A percentile compares a stretch with the other conserved stretches of the same genome.
Evolutionary conservation across 805 yeast genomes (phyloP).

Genomic region (Soucietia sequanensis): DNA sequence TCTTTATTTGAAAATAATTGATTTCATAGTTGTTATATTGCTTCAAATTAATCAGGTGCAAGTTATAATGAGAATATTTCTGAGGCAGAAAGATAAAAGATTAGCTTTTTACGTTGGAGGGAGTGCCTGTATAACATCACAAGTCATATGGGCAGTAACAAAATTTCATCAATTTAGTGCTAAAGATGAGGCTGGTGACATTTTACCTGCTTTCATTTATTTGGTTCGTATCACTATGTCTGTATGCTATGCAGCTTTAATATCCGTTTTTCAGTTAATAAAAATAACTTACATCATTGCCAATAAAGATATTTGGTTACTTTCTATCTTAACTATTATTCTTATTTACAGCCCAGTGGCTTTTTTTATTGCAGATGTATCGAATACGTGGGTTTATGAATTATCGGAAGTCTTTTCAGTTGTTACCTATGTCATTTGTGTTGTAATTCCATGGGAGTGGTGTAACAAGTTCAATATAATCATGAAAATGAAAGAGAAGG

Average conservation of each 20-base stretch:
- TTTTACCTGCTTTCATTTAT: conserved; percentile 72
- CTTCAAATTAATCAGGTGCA: conserved; percentile 71
- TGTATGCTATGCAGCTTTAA: conserved; percentile 63
- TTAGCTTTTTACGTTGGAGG: conserved; percentile 60
- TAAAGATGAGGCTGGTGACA: conserved; percentile 49
- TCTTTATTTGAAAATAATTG: conserved; percentile 51
- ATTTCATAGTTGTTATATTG: conserved; percentile 54
- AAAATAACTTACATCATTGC: conserved; percentile 52
- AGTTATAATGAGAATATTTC: conserved; percentile 64
- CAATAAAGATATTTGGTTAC: conserved; percentile 47
- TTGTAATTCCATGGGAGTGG: conserved; percentile 86
- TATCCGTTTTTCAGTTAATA: conserved; percentile 53
- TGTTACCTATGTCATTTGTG: conserved; percentile 67
- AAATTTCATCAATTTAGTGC: conserved; percentile 41
- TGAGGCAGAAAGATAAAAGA: conserved; percentile 66
- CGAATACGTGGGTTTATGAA: conserved; percentile 72
- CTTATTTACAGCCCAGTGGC: conserved; percentile 62
- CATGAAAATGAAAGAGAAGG: conserved; percentile 59
- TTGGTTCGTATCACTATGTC: conserved; percentile 70
- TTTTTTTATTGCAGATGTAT: conserved; percentile 72
- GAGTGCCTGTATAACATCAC: conserved; percentile 50
- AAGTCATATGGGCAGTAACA: conserved; percentile 69
- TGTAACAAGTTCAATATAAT: conserved; percentile 60
- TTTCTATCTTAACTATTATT: conserved; percentile 56
- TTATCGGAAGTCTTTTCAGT: conserved; percentile 72